Evolutionary conservation across 805 yeast genomes (phyloP).

Genomic region (Ogataea saltuana): DNA sequence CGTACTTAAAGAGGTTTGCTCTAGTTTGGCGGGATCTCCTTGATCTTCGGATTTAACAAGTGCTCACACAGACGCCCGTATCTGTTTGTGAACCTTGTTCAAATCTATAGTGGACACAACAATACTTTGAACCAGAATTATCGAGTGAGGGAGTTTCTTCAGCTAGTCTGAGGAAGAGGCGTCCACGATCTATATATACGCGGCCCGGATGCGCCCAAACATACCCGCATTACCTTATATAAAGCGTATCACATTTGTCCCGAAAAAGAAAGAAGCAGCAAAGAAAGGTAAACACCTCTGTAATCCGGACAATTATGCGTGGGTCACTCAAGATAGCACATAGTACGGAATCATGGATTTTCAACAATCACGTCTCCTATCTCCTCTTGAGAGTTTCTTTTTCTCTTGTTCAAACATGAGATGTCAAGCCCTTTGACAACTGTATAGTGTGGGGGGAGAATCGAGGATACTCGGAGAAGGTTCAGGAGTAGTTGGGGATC

Average conservation of each 20-base stretch:
- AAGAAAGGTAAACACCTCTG: slow-evolving; percentile 4
- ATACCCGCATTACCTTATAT: slow-evolving; percentile 4
- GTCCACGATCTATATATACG: not conserved
- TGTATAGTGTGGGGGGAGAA: too few relatives aligned
- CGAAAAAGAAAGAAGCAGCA: slow-evolving; percentile 9
- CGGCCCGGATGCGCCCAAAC: slow-evolving; percentile 3
- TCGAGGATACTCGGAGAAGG: too few relatives aligned
- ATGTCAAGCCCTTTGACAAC: too few relatives aligned
- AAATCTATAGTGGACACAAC: not conserved
- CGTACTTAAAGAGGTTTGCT: too few relatives aligned
- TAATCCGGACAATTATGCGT: slow-evolving; percentile 5
- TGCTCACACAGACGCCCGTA: not conserved
- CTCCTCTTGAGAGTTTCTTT: not conserved
- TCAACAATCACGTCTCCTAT: slow-evolving; percentile 2
- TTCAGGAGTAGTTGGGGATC: too few relatives aligned
- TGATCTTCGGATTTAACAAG: too few relatives aligned
- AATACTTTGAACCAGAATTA: not conserved
- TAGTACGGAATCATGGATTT: too few relatives aligned
- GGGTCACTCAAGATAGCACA: too few relatives aligned
- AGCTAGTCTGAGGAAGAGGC: not conserved
- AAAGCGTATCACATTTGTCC: slow-evolving; percentile 9
- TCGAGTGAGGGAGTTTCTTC: not conserved
- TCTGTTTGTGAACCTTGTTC: not conserved
- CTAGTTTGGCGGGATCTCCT: too few relatives aligned
- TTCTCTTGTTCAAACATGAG: too few relatives aligned